phyloP scores from a whole-genome alignment of 1,139 yeast genomes.

The Saccharomyces hybrid region DNA sequence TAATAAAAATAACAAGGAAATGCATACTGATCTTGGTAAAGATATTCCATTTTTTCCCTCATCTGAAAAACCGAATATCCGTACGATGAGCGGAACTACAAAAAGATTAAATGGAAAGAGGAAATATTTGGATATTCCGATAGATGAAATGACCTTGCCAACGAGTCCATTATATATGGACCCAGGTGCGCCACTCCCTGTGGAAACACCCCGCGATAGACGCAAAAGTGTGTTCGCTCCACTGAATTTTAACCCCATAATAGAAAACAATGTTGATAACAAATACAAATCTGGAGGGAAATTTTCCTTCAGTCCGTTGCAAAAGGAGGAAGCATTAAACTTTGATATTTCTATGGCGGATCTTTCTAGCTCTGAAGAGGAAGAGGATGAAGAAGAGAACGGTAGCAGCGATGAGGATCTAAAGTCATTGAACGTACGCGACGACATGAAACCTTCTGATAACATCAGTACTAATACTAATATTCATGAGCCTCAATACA shows the following conservation, averaged over 20 bases:
- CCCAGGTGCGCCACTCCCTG: constrained; percentile 77
- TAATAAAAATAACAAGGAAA: constrained; percentile 7
- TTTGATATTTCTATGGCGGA: constrained; percentile 27
- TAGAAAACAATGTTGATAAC: constrained; percentile 66
- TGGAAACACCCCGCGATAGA: constrained; percentile 49
- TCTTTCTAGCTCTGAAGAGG: constrained; percentile 32
- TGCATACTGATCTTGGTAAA: background rate
- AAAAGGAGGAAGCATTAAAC: constrained; percentile 28
- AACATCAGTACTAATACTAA: background rate
- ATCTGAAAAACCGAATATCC: background rate
- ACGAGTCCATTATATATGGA: constrained; percentile 55
- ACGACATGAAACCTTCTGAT: background rate
- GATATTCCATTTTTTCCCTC: constrained; percentile 4
- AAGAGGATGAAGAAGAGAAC: constrained; percentile 32
- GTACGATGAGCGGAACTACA: background rate
- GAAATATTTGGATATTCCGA: constrained; percentile 44
- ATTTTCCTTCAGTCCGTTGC: constrained; percentile 41
- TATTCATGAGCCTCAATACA: constrained; percentile 13
- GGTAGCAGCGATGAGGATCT: constrained; percentile 27
- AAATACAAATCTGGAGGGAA: constrained; percentile 84
- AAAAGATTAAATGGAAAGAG: constrained; percentile 18
- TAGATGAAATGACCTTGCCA: constrained; percentile 47
- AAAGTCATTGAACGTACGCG: constrained; percentile 12
- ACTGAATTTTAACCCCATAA: constrained; percentile 67
- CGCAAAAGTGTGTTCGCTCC: constrained; percentile 69